phyloP scores from a whole-genome alignment of 345 rosid species.

The Ceriops zippeliana region DNA sequence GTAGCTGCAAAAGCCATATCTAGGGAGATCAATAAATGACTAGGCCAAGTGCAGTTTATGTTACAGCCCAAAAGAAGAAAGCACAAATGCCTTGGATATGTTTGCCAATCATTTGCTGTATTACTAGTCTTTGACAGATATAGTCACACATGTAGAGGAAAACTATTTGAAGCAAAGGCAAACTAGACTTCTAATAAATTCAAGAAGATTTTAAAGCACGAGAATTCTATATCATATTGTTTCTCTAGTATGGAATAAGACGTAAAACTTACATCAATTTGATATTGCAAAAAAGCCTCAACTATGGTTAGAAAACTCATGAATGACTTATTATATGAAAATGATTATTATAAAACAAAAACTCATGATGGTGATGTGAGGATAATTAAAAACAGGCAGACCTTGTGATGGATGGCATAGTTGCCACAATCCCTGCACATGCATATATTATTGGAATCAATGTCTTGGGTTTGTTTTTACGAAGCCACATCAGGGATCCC shows the following conservation, averaged over 20 bases:
- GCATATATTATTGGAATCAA: conserved; percentile 81
- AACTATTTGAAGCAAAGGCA: not conserved
- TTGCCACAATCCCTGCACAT: conserved; percentile 83
- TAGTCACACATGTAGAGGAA: not conserved
- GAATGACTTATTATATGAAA: too few relatives aligned
- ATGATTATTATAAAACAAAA: not conserved
- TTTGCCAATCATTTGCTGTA: not conserved
- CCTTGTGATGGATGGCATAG: conserved; percentile 96
- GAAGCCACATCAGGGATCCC: conserved; percentile 97
- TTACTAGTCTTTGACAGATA: not conserved
- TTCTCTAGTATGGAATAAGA: too few relatives aligned
- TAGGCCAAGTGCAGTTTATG: not conserved
- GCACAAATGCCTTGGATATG: not conserved
- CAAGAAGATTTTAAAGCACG: not conserved
- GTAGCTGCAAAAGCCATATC: conserved; percentile 51
- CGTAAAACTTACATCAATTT: too few relatives aligned
- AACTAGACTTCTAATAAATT: not conserved
- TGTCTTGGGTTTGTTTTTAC: conserved; percentile 90
- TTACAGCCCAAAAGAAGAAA: not conserved
- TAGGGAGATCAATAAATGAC: conserved; percentile 1
- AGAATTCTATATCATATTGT: too few relatives aligned
- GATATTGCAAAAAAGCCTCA: too few relatives aligned
- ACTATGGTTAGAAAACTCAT: too few relatives aligned
- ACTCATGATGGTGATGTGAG: not conserved
- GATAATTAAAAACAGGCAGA: conserved; percentile 17